phyloP scores from a whole-genome alignment of 495 filamentous ascomycete species.

The Penicillium cinerascens region DNA sequence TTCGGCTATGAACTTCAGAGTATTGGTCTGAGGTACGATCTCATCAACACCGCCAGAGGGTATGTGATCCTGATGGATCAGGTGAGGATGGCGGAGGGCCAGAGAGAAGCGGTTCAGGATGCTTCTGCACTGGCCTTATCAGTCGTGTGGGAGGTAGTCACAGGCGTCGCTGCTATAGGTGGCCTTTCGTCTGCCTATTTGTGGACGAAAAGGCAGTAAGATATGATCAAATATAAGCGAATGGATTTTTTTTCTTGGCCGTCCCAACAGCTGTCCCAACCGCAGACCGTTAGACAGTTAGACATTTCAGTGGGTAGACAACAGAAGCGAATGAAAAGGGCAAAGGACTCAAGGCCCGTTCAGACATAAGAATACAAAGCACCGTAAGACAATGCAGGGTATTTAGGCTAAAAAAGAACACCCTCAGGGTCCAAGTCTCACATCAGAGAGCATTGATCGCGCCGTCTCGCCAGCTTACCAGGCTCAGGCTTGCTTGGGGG shows the following conservation, averaged over 20 bases:
- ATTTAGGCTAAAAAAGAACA: constrained; percentile 1
- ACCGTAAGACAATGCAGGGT: background rate
- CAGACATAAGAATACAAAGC: constrained; percentile 4
- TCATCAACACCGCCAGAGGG: constrained; percentile 20
- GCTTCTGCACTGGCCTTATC: constrained; percentile 18
- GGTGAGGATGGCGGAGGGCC: constrained; percentile 12
- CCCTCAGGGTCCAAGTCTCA: constrained; percentile 1
- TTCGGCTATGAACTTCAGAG: constrained; percentile 17
- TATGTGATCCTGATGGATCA: constrained; percentile 23
- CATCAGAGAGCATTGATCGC: constrained; percentile 1
- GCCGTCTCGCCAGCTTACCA: background rate
- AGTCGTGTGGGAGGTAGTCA: constrained; percentile 24
- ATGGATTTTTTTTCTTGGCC: background rate
- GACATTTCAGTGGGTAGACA: background rate
- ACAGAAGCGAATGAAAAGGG: background rate
- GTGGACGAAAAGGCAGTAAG: constrained; percentile 11
- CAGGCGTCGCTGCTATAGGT: constrained; percentile 20
- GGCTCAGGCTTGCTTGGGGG: background rate
- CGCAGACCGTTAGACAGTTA: background rate
- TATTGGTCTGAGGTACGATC: constrained; percentile 8
- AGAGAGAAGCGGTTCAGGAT: constrained; percentile 17
- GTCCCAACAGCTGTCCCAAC: background rate
- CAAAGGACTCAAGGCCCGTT: background rate
- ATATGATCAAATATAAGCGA: background rate
- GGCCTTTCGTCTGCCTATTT: constrained; percentile 23